Conservation (phyloP, 1,284 basidiomycete species). For the Meira miltonrushii region DNA sequence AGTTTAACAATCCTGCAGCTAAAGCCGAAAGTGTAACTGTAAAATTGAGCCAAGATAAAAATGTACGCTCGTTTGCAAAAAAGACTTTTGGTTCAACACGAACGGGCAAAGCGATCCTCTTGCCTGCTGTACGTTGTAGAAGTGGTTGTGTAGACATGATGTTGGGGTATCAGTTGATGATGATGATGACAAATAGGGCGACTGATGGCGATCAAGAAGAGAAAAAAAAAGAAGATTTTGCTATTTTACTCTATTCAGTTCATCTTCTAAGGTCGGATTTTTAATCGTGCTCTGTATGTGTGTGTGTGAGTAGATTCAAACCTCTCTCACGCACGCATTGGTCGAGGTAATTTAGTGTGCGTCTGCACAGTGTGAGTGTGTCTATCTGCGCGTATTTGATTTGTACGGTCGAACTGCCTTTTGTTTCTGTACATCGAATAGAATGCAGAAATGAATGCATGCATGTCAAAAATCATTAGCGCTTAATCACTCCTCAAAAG, state of each 20-base stretch:
- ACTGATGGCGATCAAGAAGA: background rate
- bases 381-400: no score
- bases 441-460: no score
- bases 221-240: background rate
- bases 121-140: slow-evolving; percentile 79
- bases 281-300: background rate
- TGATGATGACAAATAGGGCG: background rate
- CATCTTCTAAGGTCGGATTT: background rate
- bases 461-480: no score
- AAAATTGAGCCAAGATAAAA: slow-evolving; percentile 53
- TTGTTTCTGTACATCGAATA: no score
- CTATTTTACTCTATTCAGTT: background rate
- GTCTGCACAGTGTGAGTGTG: no score
- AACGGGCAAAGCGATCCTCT: slow-evolving; percentile 51
- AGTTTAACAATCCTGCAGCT: slow-evolving; percentile 52
- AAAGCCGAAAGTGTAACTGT: slow-evolving; percentile 52
- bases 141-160: slow-evolving; percentile 94
- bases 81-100: slow-evolving; percentile 52
- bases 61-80: slow-evolving; percentile 50
- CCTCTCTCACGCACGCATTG: no score
- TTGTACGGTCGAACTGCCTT: no score
- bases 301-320: no score
- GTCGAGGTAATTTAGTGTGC: no score
- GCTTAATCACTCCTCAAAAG: no score
- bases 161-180: background rate